Conservation (phyloP, 331 rosid species). For the Telfairia occidentalis region DNA sequence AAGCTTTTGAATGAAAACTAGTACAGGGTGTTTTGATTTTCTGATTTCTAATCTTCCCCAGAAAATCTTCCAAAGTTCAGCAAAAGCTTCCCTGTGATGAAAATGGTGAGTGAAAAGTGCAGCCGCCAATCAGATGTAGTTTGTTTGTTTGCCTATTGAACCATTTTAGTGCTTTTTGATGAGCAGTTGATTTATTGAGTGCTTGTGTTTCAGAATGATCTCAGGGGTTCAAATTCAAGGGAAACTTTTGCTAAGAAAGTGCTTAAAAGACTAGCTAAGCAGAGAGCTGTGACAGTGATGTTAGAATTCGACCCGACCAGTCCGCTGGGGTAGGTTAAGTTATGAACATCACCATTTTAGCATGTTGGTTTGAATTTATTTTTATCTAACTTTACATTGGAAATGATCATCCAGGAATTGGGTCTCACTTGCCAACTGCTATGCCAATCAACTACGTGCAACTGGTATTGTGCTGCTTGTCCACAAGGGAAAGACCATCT, state of each 20-base stretch:
- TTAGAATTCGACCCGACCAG: background rate
- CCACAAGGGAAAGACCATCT: conserved; percentile 50
- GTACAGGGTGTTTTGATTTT: background rate
- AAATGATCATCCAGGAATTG: conserved; percentile 31
- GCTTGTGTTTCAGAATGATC: background rate
- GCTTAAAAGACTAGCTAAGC: conserved; percentile 8
- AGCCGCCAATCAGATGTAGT: background rate
- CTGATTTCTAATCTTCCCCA: background rate
- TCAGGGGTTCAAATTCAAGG: background rate
- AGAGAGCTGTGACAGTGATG: conserved; percentile 4
- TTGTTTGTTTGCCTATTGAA: background rate
- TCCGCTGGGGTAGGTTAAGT: background rate
- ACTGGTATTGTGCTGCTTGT: conserved; percentile 55
- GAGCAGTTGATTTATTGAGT: background rate
- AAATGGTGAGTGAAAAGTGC: background rate
- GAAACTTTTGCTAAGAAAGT: background rate
- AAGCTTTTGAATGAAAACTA: background rate
- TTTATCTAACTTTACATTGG: conserved; percentile 13
- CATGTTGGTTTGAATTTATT: background rate
- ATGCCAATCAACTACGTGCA: conserved; percentile 44
- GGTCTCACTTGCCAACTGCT: conserved; percentile 52
- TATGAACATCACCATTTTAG: background rate
- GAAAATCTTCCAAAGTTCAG: background rate
- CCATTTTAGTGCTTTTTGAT: background rate
- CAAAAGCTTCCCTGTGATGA: conserved; percentile 1